phyloP scores from a whole-genome alignment of 2,329 filamentous ascomycete species.

The Microdochium bolleyi region DNA sequence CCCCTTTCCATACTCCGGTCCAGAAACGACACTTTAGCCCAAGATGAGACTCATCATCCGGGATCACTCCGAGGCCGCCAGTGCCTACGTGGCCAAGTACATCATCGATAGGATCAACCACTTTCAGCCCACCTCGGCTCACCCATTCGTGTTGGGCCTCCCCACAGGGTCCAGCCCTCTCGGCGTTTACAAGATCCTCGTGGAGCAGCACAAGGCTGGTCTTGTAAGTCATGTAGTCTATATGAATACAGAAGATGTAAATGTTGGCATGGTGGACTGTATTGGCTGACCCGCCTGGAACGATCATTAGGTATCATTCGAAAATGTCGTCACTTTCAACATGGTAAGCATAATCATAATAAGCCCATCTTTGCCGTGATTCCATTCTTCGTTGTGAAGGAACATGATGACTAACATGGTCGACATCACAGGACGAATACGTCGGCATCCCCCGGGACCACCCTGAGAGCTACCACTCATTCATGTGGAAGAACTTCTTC shows the following conservation, averaged over 20 bases:
- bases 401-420: conserved; percentile 3
- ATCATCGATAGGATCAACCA: conserved; percentile 74
- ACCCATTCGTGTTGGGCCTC: conserved; percentile 75
- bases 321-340: conserved; percentile 86
- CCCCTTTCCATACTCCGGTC: background rate
- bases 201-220: conserved; percentile 61
- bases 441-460: conserved; percentile 77
- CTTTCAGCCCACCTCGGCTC: conserved; percentile 63
- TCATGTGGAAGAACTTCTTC: conserved; percentile 93
- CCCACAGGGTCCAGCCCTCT: conserved; percentile 79
- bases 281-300: conserved; percentile 22
- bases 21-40: conserved; percentile 2
- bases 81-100: conserved; percentile 73
- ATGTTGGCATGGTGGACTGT: background rate
- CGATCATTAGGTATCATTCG: conserved; percentile 61
- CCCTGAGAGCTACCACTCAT: conserved; percentile 80
- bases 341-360: conserved; percentile 49
- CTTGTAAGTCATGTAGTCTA: conserved; percentile 26
- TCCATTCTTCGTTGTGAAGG: background rate
- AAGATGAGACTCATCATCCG: conserved; percentile 78
- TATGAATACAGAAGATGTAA: background rate
- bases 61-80: conserved; percentile 60
- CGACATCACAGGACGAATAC: conserved; percentile 62
- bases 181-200: conserved; percentile 68
- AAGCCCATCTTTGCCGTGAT: background rate